phyloP scores from a whole-genome alignment of 495 filamentous ascomycete genomes.

The Aspergillus kassunensis region DNA sequence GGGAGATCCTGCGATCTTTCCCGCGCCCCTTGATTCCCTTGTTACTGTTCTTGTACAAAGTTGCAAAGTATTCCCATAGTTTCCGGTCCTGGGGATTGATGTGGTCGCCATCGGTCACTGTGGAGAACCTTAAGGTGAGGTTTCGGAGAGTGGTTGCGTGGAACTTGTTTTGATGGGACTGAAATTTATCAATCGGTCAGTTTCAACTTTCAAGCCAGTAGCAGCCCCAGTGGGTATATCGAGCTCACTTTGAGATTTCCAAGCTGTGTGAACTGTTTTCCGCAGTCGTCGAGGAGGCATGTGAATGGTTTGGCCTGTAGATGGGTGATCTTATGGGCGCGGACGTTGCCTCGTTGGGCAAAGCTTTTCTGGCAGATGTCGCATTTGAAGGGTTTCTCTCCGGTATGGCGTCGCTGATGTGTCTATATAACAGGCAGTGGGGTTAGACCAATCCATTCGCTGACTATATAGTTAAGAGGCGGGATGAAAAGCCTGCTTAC shows the following conservation, averaged over 20 bases:
- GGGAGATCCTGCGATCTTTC: conserved; percentile 61
- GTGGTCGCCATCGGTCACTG: conserved; percentile 54
- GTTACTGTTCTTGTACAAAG: conserved; percentile 89
- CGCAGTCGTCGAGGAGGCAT: conserved; percentile 76
- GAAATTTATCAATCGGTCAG: conserved; percentile 6
- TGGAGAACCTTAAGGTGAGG: conserved; percentile 72
- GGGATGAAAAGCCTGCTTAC: conserved; percentile 43
- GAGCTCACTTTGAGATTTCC: conserved; percentile 78
- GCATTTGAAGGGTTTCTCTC: conserved; percentile 82
- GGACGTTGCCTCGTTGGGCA: conserved; percentile 81
- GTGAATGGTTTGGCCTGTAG: conserved; percentile 70
- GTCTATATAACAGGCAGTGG: too few relatives aligned
- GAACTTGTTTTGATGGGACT: conserved; percentile 96
- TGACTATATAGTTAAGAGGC: too few relatives aligned
- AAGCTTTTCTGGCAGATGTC: conserved; percentile 78
- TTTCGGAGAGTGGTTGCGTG: conserved; percentile 66
- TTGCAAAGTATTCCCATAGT: conserved; percentile 80
- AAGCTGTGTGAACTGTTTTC: conserved; percentile 81
- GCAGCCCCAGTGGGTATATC: too few relatives aligned
- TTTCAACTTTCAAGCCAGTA: too few relatives aligned
- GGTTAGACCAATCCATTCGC: too few relatives aligned
- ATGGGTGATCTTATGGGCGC: conserved; percentile 83
- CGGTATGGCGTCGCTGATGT: conserved; percentile 80
- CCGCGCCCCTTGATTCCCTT: conserved; percentile 93
- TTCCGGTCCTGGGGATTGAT: conserved; percentile 69